A percentile compares a stretch with the other conserved stretches of the same genome.
Conservation (phyloP, 208 protist species). For the Acanthamoeba sp. region DNA sequence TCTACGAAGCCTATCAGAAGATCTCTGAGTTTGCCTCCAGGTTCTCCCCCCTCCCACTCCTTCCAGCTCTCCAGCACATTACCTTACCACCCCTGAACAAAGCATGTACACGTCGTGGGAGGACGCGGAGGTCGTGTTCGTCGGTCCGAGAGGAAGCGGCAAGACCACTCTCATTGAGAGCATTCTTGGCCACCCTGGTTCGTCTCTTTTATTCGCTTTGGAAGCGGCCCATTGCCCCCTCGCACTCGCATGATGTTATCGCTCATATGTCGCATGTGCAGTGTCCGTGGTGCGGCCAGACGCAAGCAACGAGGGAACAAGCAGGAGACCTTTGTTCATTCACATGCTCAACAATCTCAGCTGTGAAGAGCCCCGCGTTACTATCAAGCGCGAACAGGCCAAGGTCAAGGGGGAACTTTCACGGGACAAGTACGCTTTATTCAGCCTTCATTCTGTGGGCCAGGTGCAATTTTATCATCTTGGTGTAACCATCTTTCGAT, state of each 20-base stretch:
- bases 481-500: neutral
- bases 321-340: conserved; percentile 76
- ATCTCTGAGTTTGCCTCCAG: conserved; percentile 20
- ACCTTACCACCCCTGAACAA: neutral
- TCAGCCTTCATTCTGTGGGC: neutral
- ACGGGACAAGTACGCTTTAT: conserved; percentile 47
- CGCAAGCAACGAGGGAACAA: neutral
- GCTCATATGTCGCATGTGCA: neutral
- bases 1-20: conserved; percentile 64
- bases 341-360: conserved; percentile 80
- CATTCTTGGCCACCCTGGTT: conserved; percentile 78
- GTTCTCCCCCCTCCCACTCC: neutral
- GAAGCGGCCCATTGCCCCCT: neutral
- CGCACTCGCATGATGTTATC: neutral
- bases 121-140: conserved; percentile 82
- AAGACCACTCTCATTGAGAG: conserved; percentile 84
- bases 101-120: conserved; percentile 78
- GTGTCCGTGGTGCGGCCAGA: conserved; percentile 73
- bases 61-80: neutral
- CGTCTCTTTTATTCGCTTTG: neutral
- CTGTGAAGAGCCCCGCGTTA: conserved; percentile 75
- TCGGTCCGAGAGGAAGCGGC: conserved; percentile 76
- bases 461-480: neutral
- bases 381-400: conserved; percentile 78
- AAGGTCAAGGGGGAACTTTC: conserved; percentile 36